phyloP scores from a whole-genome alignment of 805 yeast species.

The Pichia ethanolica region DNA sequence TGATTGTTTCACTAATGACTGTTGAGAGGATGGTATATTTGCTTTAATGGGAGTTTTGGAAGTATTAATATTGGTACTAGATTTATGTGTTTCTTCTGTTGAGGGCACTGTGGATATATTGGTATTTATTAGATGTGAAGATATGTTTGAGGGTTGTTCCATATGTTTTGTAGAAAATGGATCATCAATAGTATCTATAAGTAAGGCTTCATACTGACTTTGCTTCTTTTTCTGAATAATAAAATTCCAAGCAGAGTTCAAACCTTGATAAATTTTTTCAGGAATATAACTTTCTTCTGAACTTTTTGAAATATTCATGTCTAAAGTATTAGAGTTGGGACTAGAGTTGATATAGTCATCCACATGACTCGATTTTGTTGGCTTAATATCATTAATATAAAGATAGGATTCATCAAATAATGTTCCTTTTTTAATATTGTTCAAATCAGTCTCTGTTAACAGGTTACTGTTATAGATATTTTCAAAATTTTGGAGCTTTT shows the following conservation, averaged over 20 bases:
- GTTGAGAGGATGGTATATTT: background rate
- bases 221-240: conserved; percentile 39
- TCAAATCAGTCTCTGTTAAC: conserved; percentile 32
- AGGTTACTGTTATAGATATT: conserved; percentile 25
- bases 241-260: conserved; percentile 38
- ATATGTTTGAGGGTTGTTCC: background rate
- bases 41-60: background rate
- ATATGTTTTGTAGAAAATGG: conserved; percentile 3
- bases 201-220: conserved; percentile 42
- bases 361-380: conserved; percentile 12
- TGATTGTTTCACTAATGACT: background rate
- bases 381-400: conserved; percentile 3
- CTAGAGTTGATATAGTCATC: conserved; percentile 10
- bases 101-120: background rate
- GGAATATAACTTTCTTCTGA: conserved; percentile 8
- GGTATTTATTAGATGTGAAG: background rate
- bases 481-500: conserved; percentile 18
- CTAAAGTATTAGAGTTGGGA: background rate
- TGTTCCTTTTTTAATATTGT: conserved; percentile 20
- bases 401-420: conserved; percentile 27
- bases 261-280: conserved; percentile 11
- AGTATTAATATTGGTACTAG: background rate
- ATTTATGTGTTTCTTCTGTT: background rate
- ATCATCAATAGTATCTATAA: conserved; percentile 30
- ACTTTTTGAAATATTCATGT: background rate